Evolutionary conservation across 768 basidiomycete genomes (phyloP).

Genomic region (Astraeus odoratus): DNA sequence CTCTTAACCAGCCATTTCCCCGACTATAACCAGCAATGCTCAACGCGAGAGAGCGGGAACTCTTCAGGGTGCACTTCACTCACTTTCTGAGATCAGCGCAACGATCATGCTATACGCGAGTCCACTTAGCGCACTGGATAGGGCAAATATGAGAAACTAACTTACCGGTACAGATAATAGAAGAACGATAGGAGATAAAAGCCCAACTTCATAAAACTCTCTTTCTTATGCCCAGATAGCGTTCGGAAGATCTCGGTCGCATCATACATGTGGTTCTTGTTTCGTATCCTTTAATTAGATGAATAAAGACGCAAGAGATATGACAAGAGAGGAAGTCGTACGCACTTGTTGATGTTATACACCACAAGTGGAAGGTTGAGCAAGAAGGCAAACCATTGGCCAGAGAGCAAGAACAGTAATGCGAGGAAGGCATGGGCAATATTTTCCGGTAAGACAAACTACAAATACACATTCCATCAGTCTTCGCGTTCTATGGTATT

Average conservation of each 20-base stretch:
- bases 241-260: constrained; percentile 99
- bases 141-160: constrained; percentile 4
- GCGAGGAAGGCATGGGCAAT: constrained; percentile 90
- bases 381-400: constrained; percentile 92
- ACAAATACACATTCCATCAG: constrained; percentile 3
- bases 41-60: neutral
- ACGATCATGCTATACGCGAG: constrained; percentile 67
- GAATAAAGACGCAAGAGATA: neutral
- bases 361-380: constrained; percentile 84
- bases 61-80: constrained; percentile 27
- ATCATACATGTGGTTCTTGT: constrained; percentile 97
- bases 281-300: constrained; percentile 58
- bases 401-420: constrained; percentile 83
- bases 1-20: too few relatives aligned
- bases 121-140: neutral
- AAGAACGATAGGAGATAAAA: constrained; percentile 91
- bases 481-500: too few relatives aligned
- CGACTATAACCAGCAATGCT: too few relatives aligned
- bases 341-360: constrained; percentile 93
- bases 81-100: constrained; percentile 76
- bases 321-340: constrained; percentile 7
- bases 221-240: constrained; percentile 89
- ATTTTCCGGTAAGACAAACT: constrained; percentile 99
- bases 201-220: constrained; percentile 90
- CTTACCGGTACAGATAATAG: constrained; percentile 86